Evolutionary conservation across 164 flowering plant genomes (phyloP).

Genomic region (Brasenia schreberi): DNA sequence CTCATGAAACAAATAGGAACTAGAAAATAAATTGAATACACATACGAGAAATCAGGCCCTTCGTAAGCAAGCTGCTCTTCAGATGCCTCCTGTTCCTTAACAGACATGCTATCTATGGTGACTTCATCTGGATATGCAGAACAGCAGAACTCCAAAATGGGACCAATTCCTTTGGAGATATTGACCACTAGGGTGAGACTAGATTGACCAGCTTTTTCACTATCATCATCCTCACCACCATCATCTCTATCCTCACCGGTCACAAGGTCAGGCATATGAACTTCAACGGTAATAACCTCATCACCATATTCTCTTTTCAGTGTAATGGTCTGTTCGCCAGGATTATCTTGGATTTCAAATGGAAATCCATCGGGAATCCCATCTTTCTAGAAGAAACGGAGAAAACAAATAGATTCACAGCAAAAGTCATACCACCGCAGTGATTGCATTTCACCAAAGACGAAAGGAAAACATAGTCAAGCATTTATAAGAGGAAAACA

Average conservation of each 20-base stretch:
- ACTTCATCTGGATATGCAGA: constrained; percentile 64
- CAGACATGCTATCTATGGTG: constrained; percentile 48
- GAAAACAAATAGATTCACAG: not conserved
- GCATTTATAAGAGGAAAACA: too few species aligned
- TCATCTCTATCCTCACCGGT: constrained; percentile 33
- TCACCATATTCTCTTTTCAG: constrained; percentile 50
- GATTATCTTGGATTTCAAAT: constrained; percentile 54
- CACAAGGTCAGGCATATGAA: constrained; percentile 63
- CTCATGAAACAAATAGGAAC: constrained; percentile 1
- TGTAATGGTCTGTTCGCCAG: constrained; percentile 15
- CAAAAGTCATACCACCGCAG: too few species aligned
- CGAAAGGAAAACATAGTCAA: too few species aligned
- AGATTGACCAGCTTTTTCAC: constrained; percentile 13
- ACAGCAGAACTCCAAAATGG: constrained; percentile 45
- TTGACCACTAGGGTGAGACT: constrained; percentile 48
- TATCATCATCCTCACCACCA: constrained; percentile 22
- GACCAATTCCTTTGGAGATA: constrained; percentile 50
- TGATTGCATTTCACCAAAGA: not conserved
- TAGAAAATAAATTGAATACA: not conserved
- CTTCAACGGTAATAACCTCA: constrained; percentile 61
- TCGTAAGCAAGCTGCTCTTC: constrained; percentile 66
- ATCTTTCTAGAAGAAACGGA: constrained; percentile 26
- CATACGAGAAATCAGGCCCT: constrained; percentile 88
- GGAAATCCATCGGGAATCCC: constrained; percentile 51
- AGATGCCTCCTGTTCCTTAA: constrained; percentile 37